A percentile compares a stretch with the other conserved stretches of the same genome.
Conservation (phyloP, 768 basidiomycete genomes). For the Hydnomerulius pinastri region DNA sequence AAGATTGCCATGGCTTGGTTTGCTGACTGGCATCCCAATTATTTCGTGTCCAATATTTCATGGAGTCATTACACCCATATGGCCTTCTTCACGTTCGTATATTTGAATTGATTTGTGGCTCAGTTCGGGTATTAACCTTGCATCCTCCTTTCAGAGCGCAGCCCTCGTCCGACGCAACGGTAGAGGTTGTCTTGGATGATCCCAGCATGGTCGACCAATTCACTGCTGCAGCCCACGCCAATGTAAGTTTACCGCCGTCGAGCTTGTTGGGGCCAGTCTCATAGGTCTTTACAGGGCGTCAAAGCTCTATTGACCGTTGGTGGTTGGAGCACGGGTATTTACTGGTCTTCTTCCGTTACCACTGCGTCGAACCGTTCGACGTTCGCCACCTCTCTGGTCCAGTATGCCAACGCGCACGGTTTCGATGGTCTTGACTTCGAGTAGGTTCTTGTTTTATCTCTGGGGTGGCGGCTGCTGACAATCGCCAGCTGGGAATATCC, state of each 20-base stretch:
- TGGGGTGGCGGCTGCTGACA: background rate
- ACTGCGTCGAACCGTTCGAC: slow-evolving; percentile 55
- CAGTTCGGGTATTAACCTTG: background rate
- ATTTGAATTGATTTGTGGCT: accelerated
- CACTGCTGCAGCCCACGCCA: slow-evolving; percentile 24
- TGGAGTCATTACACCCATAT: slow-evolving; percentile 71
- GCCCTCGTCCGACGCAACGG: slow-evolving; percentile 15
- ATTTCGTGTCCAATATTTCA: slow-evolving; percentile 50
- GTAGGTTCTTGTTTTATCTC: slow-evolving; percentile 36
- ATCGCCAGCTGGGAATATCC: slow-evolving; percentile 85
- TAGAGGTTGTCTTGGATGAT: slow-evolving; percentile 12
- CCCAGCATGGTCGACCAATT: slow-evolving; percentile 16
- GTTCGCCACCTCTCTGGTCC: slow-evolving; percentile 55
- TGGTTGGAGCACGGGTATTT: slow-evolving; percentile 66
- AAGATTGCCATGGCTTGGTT: slow-evolving; percentile 65
- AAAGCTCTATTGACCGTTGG: slow-evolving; percentile 62
- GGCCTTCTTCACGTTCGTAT: slow-evolving; percentile 59
- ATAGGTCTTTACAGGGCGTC: slow-evolving; percentile 44
- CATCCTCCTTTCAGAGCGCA: slow-evolving; percentile 18
- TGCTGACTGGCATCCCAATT: slow-evolving; percentile 62
- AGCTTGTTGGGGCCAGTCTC: background rate
- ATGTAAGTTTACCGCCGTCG: slow-evolving; percentile 15
- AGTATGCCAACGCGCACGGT: slow-evolving; percentile 48
- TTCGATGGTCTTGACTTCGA: slow-evolving; percentile 73
- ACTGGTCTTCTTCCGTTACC: slow-evolving; percentile 60